Evolutionary conservation across 805 yeast genomes (phyloP).

Genomic region (Candida pseudofarinosa): DNA sequence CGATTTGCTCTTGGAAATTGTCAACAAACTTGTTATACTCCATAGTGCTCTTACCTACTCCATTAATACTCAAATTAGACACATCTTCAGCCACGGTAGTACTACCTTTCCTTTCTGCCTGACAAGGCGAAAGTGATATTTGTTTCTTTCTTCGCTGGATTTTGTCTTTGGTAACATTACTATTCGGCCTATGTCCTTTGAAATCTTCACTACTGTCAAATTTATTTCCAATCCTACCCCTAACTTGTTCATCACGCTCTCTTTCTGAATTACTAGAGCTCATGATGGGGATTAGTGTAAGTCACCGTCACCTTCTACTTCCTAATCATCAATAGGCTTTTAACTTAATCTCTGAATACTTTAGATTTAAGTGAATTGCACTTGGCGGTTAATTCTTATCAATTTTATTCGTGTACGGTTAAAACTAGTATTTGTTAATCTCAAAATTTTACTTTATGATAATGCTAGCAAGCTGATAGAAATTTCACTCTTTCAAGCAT

Average conservation of each 20-base stretch:
- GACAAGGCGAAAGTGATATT: neutral
- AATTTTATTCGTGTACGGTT: neutral
- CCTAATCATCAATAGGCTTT: neutral
- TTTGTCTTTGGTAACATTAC: neutral
- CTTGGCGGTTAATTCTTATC: neutral
- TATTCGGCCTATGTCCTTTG: neutral
- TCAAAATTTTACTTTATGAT: too few species aligned
- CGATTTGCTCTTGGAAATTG: conserved; percentile 43
- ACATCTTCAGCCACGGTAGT: neutral
- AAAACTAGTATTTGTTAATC: too few species aligned
- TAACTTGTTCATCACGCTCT: neutral
- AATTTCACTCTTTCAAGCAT: too few species aligned
- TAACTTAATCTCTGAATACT: neutral
- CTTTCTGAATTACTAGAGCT: neutral
- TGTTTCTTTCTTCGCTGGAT: neutral
- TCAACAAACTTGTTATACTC: conserved; percentile 10
- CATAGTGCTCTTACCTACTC: neutral
- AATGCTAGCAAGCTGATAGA: too few species aligned
- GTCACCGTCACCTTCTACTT: neutral
- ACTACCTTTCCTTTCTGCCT: neutral
- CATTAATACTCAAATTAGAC: neutral
- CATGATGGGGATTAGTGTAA: neutral
- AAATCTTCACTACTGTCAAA: neutral
- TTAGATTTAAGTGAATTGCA: neutral
- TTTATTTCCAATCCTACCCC: neutral